phyloP scores from a whole-genome alignment of 306 rosid species.

The Morella rubra region DNA sequence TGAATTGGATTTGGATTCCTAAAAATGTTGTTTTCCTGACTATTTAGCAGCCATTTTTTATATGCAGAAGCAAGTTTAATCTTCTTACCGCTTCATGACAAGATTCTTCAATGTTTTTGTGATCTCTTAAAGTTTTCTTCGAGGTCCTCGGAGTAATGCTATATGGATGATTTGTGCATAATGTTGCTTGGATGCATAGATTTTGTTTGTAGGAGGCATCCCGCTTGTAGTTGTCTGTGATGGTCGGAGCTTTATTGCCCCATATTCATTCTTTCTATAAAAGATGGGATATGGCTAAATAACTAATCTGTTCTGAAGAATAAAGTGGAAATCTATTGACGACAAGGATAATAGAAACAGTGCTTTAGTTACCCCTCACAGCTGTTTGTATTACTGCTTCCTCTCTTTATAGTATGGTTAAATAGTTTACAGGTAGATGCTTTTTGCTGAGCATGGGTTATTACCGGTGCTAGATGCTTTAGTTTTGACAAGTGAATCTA shows the following conservation, averaged over 20 bases:
- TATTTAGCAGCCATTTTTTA: neutral
- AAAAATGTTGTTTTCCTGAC: neutral
- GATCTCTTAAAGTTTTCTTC: neutral
- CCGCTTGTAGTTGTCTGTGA: neutral
- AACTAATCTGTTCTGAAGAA: slow-evolving; percentile 15
- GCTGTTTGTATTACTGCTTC: slow-evolving; percentile 16
- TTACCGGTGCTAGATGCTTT: slow-evolving; percentile 17
- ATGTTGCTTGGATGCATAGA: neutral
- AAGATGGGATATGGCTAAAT: neutral
- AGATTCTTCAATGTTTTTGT: neutral
- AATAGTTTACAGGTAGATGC: slow-evolving; percentile 18
- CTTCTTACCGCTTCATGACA: neutral
- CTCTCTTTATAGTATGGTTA: slow-evolving; percentile 10
- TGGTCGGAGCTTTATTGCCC: neutral
- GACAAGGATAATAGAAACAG: slow-evolving; percentile 1
- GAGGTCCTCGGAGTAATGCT: neutral
- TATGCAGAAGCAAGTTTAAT: neutral
- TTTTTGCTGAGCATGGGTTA: slow-evolving; percentile 19
- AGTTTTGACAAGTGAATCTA: slow-evolving; percentile 28
- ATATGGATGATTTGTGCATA: neutral
- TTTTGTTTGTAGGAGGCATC: neutral
- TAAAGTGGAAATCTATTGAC: neutral
- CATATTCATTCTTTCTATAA: neutral
- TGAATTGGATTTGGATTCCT: neutral
- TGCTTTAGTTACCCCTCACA: neutral